A percentile compares a stretch with the other conserved stretches of the same genome.
Evolutionary conservation across 2,329 filamentous ascomycete genomes (phyloP).

Genomic region (Cladophialophora immunda): DNA sequence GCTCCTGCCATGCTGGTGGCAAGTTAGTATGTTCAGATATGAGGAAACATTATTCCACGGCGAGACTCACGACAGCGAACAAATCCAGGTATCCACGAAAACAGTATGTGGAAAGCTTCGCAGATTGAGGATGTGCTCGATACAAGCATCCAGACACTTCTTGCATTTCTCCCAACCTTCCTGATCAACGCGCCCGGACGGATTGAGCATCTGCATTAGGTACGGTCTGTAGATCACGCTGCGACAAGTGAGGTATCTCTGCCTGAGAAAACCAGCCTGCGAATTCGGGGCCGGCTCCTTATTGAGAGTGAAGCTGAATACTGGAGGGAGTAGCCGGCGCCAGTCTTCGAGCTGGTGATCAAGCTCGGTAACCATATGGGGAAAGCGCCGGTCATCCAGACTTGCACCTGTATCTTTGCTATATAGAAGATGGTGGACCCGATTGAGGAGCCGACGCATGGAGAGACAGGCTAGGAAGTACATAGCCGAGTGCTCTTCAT

Average conservation of each 20-base stretch:
- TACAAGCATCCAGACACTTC: slow-evolving; percentile 81
- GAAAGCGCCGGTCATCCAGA: slow-evolving; percentile 65
- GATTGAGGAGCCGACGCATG: slow-evolving; percentile 76
- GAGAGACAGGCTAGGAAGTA: slow-evolving; percentile 88
- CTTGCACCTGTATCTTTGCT: slow-evolving; percentile 70
- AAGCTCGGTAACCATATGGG: slow-evolving; percentile 74
- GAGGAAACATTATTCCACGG: neutral
- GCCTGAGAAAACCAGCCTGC: slow-evolving; percentile 78
- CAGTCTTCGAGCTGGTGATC: slow-evolving; percentile 85
- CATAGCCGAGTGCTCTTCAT: slow-evolving; percentile 58
- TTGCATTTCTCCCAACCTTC: slow-evolving; percentile 79
- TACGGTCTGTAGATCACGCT: slow-evolving; percentile 89
- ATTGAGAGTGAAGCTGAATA: slow-evolving; percentile 80
- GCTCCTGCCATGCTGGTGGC: slow-evolving; percentile 56
- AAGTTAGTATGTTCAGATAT: neutral
- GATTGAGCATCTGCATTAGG: slow-evolving; percentile 74
- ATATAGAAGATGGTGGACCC: slow-evolving; percentile 81
- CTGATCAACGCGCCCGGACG: slow-evolving; percentile 63
- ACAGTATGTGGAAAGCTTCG: slow-evolving; percentile 60
- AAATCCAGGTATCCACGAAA: slow-evolving; percentile 64
- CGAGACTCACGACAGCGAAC: slow-evolving; percentile 59
- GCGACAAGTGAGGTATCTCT: slow-evolving; percentile 84
- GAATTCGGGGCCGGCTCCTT: slow-evolving; percentile 73
- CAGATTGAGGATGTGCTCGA: slow-evolving; percentile 70
- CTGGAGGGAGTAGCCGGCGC: slow-evolving; percentile 79